Evolutionary conservation across 805 yeast genomes (phyloP).

Genomic region (Myxozyma melibiosi): DNA sequence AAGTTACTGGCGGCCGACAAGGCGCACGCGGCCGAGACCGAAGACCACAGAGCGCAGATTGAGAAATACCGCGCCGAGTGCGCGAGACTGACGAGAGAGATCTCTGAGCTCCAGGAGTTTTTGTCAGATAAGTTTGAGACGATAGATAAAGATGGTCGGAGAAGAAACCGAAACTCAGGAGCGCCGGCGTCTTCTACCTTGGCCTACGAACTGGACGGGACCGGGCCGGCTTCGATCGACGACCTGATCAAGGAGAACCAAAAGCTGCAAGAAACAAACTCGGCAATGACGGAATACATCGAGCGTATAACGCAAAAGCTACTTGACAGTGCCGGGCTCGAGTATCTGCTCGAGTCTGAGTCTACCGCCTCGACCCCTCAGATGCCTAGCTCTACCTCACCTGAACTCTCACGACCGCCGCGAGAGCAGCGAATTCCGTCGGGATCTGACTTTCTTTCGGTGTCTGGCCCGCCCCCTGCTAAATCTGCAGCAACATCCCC

Average conservation of each 20-base stretch:
- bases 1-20: constrained; percentile 1
- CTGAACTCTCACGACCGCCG: not conserved
- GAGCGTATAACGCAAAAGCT: constrained; percentile 29
- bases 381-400: not conserved
- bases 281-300: constrained; percentile 25
- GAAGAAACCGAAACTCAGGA: not conserved
- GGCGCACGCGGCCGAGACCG: not conserved
- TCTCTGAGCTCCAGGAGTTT: constrained; percentile 5
- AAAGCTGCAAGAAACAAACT: constrained; percentile 18
- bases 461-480: no score
- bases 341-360: constrained; percentile 26
- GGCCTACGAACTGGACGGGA: not conserved
- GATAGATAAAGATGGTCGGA: not conserved
- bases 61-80: not conserved
- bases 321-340: constrained; percentile 17
- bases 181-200: not conserved
- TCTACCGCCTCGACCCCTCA: constrained; percentile 6
- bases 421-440: not conserved
- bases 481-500: not conserved
- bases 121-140: constrained; percentile 22
- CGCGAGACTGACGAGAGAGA: not conserved
- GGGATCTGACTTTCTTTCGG: no score
- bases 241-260: constrained; percentile 15
- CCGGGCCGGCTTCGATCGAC: no score
- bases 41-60: constrained; percentile 1